A percentile compares a stretch with the other conserved stretches of the same genome.
Conservation (phyloP, 2,329 filamentous ascomycete species). For the Canariomyces notabilis region DNA sequence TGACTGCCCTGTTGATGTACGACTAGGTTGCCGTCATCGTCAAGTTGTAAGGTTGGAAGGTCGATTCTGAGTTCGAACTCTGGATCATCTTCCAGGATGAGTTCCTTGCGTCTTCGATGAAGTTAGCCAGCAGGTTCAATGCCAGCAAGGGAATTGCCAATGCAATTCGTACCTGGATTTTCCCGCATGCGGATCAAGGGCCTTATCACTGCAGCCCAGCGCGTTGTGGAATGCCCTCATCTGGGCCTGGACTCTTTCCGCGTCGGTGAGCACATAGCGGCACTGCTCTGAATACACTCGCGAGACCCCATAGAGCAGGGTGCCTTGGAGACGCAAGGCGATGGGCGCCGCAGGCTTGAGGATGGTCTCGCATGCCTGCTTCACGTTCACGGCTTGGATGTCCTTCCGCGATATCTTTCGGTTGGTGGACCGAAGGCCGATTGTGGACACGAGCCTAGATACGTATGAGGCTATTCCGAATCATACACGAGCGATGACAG, state of each 20-base stretch:
- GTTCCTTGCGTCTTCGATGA: constrained; percentile 60
- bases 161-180: constrained; percentile 60
- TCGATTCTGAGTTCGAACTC: constrained; percentile 65
- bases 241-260: constrained; percentile 66
- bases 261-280: constrained; percentile 76
- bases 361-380: constrained; percentile 85
- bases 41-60: constrained; percentile 53
- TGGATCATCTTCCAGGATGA: constrained; percentile 77
- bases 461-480: neutral
- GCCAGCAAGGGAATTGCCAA: neutral
- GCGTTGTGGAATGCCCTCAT: constrained; percentile 64
- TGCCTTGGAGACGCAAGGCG: constrained; percentile 84
- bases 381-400: constrained; percentile 82
- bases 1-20: constrained; percentile 34
- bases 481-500: neutral
- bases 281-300: constrained; percentile 86
- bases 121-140: constrained; percentile 1
- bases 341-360: constrained; percentile 75
- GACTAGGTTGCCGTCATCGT: constrained; percentile 31
- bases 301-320: constrained; percentile 78
- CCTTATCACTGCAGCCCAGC: constrained; percentile 44
- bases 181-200: constrained; percentile 64
- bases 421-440: constrained; percentile 65
- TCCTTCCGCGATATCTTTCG: constrained; percentile 77
- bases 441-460: constrained; percentile 80